Evolutionary conservation across 805 yeast genomes (phyloP), one percentile per base, ranked within the genome.

Genomic region (Kodamaea lidongshanica): DNA sequence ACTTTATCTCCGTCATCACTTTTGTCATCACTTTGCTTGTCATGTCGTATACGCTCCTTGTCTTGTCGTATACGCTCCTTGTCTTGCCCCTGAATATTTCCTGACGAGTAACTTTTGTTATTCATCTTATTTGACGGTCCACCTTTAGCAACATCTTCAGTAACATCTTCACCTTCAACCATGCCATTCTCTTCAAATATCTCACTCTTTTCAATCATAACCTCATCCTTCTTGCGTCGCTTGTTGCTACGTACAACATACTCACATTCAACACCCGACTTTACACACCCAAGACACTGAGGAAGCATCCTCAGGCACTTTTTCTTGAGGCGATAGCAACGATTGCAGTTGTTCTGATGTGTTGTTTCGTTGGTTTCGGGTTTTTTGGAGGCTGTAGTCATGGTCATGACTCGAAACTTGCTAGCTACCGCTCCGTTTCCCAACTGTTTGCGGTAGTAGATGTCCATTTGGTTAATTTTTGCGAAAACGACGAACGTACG

Each of bases 271-370:
- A 58, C 40, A 2, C 56, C 52, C 3, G 65, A 45, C 33, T 55
- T 55, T n/a, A 26, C 31, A 38, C 70, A 64, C 39, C 59, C 53
- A 23, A 47, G 41, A 31, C 70, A 64, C 31, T 40, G 44, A 7
- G 70, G 69, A 32, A 54, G 56, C 19, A 49, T 51, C 29, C 67
- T 46, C 26, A 54, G 50, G 38, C 69, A 64, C 41, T 61, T 61
- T 40, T 64, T 64, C 48, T 64, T 64, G 33, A 64, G 48, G 21
- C 61, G 45, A 35, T 64, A 61, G 43, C 69, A 63, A 12, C 67
- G 44, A 19, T 42, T 52, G 35, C 69, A 63, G 46, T 58, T 62
- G 38, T 48, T 51, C 9, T 58, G 51, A 35, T 58, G 63, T 36
- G 56, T 64, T 12, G 58, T 44, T 5, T 41, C 39, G 23, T 20